Base-by-base conservation (phyloP, 2,329 filamentous ascomycete genomes). In the Cytospora chrysosperma region DNA sequence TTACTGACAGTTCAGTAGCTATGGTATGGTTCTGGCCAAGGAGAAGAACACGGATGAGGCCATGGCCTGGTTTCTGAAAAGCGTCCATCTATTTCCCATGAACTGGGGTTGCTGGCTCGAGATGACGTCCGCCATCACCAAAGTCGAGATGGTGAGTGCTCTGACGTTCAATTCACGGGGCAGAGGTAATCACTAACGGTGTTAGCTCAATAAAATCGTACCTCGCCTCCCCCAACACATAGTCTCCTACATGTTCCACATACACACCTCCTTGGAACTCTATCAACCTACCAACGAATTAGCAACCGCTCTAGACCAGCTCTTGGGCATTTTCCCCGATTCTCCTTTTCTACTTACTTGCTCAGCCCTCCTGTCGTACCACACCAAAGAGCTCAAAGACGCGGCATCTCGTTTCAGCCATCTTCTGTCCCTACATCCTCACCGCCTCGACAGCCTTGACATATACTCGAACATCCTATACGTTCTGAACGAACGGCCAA, bases 71-170 rank as follows among this genome's bases (percentile, higher is more conserved):
- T 82, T 99, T n/a, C 81, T 97, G 58, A 85, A 87, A 67, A 97
- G 93, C 72, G 91, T 97, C 12, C 91, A 96, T 73, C 79, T 92
- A 49, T 96, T 93, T 71, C 91, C 93, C 1, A 97, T 93, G 85
- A 97, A 98, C 73, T 99, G 95, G 95, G 92, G 93, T 9, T 93
- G 93, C 66, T 99, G 95, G 95, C 84, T 95, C 64, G 95, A 99
- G 77, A 85, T 99, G 75, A 91, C 91, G 4, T 88, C 88, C 47
- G 81, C 98, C 28, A 85, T 97, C 65, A 86, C 87, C 40, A 88
- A 90, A 37, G 83, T 90, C 10, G 93, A 97, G 75, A 92, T 97
- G 76, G 89, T 95, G 76, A 76, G 87, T 79, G 65, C 17, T 21
- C 13, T 27, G n/a, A n/a, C 28, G 4, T 30, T 30, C 28, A 26